Evolutionary conservation across 2,329 filamentous ascomycete species (phyloP).

Genomic region (Helotiales sp.): DNA sequence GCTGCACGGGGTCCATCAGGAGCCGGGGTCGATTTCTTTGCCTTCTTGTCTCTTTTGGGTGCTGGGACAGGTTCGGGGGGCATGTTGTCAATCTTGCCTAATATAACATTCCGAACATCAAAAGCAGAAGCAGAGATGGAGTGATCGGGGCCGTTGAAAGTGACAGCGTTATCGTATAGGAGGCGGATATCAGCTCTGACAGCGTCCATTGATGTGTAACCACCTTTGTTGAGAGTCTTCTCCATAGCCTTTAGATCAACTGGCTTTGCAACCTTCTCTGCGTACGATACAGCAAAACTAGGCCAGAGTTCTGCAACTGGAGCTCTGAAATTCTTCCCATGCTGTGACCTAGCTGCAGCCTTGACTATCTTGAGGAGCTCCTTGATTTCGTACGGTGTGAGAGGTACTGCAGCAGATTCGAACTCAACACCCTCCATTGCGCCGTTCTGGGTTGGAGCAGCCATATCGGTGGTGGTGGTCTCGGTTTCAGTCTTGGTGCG

Average conservation of each 20-base stretch:
- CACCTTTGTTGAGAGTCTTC: conserved; percentile 68
- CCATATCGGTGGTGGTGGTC: conserved; percentile 21
- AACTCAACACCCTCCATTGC: conserved; percentile 16
- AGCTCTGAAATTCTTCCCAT: conserved; percentile 74
- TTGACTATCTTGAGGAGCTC: conserved; percentile 70
- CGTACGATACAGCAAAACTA: conserved; percentile 74
- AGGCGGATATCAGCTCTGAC: conserved; percentile 77
- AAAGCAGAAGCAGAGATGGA: conserved; percentile 65
- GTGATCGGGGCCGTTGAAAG: conserved; percentile 84
- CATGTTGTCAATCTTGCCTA: conserved; percentile 54
- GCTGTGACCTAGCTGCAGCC: conserved; percentile 84
- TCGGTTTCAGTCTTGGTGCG: conserved; percentile 72
- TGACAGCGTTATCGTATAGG: conserved; percentile 77
- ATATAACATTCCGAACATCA: conserved; percentile 62
- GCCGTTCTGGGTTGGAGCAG: conserved; percentile 37
- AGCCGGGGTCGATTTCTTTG: conserved; percentile 48
- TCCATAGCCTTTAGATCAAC: conserved; percentile 89
- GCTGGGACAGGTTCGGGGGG: conserved; percentile 59
- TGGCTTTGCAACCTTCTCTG: conserved; percentile 71
- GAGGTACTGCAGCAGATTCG: conserved; percentile 34
- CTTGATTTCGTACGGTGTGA: conserved; percentile 64
- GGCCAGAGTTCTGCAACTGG: conserved; percentile 81
- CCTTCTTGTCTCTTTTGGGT: conserved; percentile 65
- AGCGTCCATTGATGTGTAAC: conserved; percentile 72
- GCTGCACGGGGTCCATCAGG: conserved; percentile 43